phyloP scores from a whole-genome alignment of 2,329 filamentous ascomycete genomes.

The Graphiopsis chlorocephala region DNA sequence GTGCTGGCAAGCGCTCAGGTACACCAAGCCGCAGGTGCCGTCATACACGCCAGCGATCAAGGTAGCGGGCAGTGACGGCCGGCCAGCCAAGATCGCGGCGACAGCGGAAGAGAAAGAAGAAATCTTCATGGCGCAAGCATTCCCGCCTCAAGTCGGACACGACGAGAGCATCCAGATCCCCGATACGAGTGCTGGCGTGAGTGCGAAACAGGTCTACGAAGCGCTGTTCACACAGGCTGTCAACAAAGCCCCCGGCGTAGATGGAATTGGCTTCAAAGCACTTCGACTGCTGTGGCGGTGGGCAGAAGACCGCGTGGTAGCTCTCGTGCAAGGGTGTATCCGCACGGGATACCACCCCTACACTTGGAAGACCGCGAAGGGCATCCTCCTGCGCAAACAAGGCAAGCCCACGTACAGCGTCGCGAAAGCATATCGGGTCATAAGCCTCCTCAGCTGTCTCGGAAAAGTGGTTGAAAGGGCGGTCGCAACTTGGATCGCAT shows the following conservation, averaged over 20 bases:
- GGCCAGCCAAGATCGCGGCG: background rate
- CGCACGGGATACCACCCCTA: background rate
- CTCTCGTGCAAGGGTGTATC: background rate
- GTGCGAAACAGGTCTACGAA: background rate
- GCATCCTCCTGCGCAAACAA: background rate
- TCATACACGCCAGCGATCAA: background rate
- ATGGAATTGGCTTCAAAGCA: background rate
- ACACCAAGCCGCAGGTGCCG: background rate
- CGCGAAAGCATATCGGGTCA: background rate
- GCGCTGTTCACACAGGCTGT: background rate
- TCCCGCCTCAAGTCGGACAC: background rate
- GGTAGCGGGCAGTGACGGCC: background rate
- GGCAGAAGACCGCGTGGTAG: background rate
- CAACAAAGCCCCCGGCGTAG: background rate
- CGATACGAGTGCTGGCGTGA: background rate
- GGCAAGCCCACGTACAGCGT: background rate
- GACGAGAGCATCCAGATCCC: background rate
- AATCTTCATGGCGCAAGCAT: background rate
- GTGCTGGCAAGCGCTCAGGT: background rate
- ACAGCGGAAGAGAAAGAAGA: background rate
- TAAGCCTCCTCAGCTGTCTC: too few relatives aligned
- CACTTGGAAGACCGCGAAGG: background rate
- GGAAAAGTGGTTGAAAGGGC: too few relatives aligned
- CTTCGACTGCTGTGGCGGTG: background rate
- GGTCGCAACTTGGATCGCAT: too few relatives aligned